Conservation (phyloP, 176 grass and related monocot genomes). For the Urochloa ruziziensis region DNA sequence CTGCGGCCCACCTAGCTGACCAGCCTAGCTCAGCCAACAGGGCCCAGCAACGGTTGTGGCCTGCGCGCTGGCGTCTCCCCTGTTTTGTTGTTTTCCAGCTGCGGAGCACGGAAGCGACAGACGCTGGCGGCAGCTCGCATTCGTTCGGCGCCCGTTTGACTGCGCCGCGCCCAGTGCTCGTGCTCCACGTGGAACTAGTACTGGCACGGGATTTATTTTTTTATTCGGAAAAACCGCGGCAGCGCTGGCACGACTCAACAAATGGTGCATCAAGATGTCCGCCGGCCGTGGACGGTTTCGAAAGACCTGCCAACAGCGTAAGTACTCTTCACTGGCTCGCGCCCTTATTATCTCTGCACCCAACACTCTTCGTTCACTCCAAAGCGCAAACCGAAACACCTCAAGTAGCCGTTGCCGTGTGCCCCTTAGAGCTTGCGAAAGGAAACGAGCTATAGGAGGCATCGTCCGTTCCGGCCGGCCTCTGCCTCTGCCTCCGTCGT, state of each 20-base stretch:
- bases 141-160: background rate
- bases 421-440: too few species aligned
- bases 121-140: background rate
- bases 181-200: background rate
- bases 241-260: background rate
- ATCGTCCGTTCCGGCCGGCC: background rate
- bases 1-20: too few species aligned
- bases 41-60: too few species aligned
- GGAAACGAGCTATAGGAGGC: background rate
- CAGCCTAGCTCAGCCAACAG: too few species aligned
- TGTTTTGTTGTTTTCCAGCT: background rate
- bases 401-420: background rate
- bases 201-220: background rate
- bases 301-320: background rate
- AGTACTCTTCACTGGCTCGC: background rate
- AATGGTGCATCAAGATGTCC: slow-evolving; percentile 20
- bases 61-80: too few species aligned
- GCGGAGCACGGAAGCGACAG: background rate
- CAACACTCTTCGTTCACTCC: background rate
- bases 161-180: background rate
- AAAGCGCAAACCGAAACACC: background rate
- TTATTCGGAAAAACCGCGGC: background rate
- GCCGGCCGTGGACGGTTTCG: slow-evolving; percentile 34
- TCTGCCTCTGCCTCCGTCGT: background rate
- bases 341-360: background rate